Evolutionary conservation across 371 early-diverging fungal genomes (phyloP).

Genomic region (Syncephalastrum contaminatum): DNA sequence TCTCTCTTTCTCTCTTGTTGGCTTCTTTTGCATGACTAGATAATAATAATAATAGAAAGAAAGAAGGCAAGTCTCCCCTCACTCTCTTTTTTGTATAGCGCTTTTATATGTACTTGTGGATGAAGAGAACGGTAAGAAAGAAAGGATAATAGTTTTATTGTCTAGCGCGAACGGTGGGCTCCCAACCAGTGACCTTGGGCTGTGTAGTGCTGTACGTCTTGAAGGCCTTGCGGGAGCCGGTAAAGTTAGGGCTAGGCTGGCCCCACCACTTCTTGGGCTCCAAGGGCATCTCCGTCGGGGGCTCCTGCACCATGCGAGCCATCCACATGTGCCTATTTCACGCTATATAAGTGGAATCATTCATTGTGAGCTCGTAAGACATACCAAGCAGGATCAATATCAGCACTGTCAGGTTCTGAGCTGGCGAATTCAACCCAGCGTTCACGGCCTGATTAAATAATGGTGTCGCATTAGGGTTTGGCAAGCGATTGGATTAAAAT

Average conservation of each 20-base stretch:
- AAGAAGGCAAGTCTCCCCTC: too few species aligned
- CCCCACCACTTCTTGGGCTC: constrained; percentile 47
- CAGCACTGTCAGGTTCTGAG: constrained; percentile 73
- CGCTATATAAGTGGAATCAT: neutral
- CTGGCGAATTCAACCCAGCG: constrained; percentile 91
- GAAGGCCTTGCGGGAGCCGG: constrained; percentile 75
- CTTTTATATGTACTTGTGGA: too few species aligned
- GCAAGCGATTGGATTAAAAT: neutral
- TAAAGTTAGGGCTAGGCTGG: constrained; percentile 61
- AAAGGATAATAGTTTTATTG: constrained; percentile 9
- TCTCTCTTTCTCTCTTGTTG: too few species aligned
- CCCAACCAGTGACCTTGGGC: constrained; percentile 81
- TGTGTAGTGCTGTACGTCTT: constrained; percentile 87
- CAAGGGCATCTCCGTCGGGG: constrained; percentile 61
- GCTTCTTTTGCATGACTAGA: too few species aligned
- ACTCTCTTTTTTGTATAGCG: too few species aligned
- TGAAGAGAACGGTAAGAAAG: too few species aligned
- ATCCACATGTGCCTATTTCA: constrained; percentile 88
- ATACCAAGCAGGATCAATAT: constrained; percentile 92
- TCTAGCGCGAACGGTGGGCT: constrained; percentile 62
- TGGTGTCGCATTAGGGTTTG: neutral
- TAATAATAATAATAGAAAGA: too few species aligned
- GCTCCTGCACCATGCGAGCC: constrained; percentile 78
- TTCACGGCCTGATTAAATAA: constrained; percentile 65
- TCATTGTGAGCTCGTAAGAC: too few species aligned